These are phyloP conservation scores for Lasiosphaeria hispida DNA, from an alignment of 495 filamentous ascomycete species.

Conservation along the genomic window DNA sequence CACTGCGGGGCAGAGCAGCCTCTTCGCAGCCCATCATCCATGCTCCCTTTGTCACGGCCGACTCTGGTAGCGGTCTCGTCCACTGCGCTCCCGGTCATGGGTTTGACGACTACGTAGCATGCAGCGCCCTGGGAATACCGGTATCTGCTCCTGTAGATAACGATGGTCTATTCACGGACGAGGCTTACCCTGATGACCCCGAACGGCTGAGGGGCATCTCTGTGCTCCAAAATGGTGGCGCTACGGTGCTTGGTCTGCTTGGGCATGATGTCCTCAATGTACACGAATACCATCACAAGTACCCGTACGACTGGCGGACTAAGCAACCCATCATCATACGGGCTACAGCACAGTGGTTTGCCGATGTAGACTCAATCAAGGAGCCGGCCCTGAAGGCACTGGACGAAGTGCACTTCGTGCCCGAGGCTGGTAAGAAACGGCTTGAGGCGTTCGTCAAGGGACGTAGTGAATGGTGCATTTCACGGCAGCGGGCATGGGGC, in stretches of 20 bases:
- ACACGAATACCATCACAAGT: constrained; percentile 79
- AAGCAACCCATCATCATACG: constrained; percentile 87
- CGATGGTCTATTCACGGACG: constrained; percentile 71
- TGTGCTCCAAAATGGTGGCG: constrained; percentile 57
- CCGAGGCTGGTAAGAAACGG: constrained; percentile 64
- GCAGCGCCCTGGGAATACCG: constrained; percentile 59
- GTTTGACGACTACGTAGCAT: constrained; percentile 92
- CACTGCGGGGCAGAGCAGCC: constrained; percentile 53
- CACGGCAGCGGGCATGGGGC: constrained; percentile 95
- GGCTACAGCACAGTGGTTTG: constrained; percentile 97
- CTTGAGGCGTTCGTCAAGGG: constrained; percentile 81
- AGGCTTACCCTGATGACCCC: constrained; percentile 67
- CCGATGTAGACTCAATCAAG: constrained; percentile 82
- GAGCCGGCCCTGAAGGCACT: constrained; percentile 64
- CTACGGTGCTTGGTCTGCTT: constrained; percentile 66
- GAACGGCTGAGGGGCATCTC: constrained; percentile 48
- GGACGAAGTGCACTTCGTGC: constrained; percentile 72
- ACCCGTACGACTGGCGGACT: constrained; percentile 96
- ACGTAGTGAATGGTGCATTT: constrained; percentile 96
- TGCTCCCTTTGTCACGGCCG: constrained; percentile 81
- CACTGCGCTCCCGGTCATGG: constrained; percentile 94
- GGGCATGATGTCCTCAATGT: constrained; percentile 58
- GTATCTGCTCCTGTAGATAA: constrained; percentile 80
- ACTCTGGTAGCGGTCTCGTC: constrained; percentile 87
- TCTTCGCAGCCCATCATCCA: constrained; percentile 66